These are phyloP conservation scores for Cydonia oblonga DNA, from an alignment of 331 rosid species.

Conservation along the genomic window DNA sequence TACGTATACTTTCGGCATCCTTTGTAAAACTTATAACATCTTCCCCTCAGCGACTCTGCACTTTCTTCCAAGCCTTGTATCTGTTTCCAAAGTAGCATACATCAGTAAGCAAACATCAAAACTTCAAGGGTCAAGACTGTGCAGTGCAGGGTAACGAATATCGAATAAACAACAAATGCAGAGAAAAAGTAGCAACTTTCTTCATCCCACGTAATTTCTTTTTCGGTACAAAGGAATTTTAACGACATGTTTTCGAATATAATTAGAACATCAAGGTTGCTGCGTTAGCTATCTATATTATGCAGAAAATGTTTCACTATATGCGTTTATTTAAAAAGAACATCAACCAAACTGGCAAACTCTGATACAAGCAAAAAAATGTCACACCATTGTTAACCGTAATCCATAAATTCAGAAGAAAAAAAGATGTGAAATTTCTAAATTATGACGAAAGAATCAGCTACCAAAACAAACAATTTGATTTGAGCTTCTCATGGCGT, in stretches of 20 bases:
- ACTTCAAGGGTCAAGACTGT: background rate
- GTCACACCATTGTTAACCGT: background rate
- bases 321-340: background rate
- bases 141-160: background rate
- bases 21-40: constrained; percentile 50
- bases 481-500: background rate
- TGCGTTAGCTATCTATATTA: no score
- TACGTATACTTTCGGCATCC: constrained; percentile 58
- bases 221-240: no score
- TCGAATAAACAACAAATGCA: background rate
- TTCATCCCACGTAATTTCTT: background rate
- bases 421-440: background rate
- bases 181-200: background rate
- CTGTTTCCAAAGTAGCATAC: constrained; percentile 25
- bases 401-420: background rate
- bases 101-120: background rate
- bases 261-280: background rate
- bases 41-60: constrained; percentile 42
- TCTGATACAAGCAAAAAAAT: background rate
- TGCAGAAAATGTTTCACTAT: no score
- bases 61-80: constrained; percentile 54
- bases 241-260: background rate
- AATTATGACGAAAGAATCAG: background rate
- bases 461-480: background rate
- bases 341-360: background rate